phyloP scores from a whole-genome alignment of 106 monocot species.

The Ottelia alismoides region DNA sequence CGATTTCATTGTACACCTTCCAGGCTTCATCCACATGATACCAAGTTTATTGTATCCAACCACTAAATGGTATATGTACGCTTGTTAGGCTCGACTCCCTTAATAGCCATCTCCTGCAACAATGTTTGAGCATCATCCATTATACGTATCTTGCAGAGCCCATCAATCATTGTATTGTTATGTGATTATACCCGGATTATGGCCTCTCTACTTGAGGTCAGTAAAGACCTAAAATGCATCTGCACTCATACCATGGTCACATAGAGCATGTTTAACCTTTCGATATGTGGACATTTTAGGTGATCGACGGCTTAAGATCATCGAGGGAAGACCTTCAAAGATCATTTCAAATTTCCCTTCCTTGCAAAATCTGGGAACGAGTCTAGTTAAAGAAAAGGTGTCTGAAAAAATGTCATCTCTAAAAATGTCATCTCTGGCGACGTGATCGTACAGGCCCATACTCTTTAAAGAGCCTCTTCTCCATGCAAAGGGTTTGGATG shows the following conservation, averaged over 20 bases:
- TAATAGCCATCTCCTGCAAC: conserved; percentile 11
- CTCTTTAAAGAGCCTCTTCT: conserved; percentile 7
- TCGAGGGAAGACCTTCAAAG: conserved; percentile 15
- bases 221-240: conserved; percentile 10
- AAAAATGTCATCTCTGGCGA: neutral
- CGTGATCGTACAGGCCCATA: conserved; percentile 6
- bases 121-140: conserved; percentile 10
- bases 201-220: conserved; percentile 5
- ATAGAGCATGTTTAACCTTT: conserved; percentile 10
- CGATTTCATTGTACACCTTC: conserved; percentile 15
- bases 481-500: conserved; percentile 9
- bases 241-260: neutral
- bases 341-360: conserved; percentile 7
- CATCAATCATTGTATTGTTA: conserved; percentile 15
- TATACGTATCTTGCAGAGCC: conserved; percentile 17
- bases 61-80: conserved; percentile 7
- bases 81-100: conserved; percentile 3
- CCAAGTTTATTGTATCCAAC: conserved; percentile 16
- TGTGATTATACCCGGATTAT: conserved; percentile 3
- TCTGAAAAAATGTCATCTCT: conserved; percentile 4
- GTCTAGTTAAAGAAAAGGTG: conserved; percentile 4
- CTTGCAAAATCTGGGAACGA: conserved; percentile 9
- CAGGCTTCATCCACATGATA: conserved; percentile 1
- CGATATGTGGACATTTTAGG: conserved; percentile 16
- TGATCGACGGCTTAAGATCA: conserved; percentile 9